Evolutionary conservation across 2,329 filamentous ascomycete species (phyloP).

Genomic region (Microdochium bolleyi): DNA sequence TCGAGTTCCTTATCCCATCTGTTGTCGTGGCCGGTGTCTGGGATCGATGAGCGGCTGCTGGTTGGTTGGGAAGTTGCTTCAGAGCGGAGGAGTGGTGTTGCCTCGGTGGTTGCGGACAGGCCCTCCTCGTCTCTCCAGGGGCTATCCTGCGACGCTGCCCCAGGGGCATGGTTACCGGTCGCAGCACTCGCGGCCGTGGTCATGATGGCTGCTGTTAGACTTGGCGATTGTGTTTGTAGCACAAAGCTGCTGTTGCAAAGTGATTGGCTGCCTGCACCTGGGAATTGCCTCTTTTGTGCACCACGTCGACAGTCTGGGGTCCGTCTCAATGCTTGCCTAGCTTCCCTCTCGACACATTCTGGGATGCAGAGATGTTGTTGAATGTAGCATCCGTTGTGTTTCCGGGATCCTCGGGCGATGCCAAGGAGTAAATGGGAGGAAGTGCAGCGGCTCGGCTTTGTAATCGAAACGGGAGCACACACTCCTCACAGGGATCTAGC

Average conservation of each 20-base stretch:
- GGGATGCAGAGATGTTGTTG: too few species aligned
- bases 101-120: not conserved
- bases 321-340: too few species aligned
- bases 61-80: not conserved
- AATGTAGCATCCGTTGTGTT: too few species aligned
- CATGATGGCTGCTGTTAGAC: not conserved
- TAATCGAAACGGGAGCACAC: not conserved
- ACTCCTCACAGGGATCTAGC: not conserved
- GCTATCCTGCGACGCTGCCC: not conserved
- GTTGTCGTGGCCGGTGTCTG: not conserved
- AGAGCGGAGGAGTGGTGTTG: not conserved
- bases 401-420: too few species aligned
- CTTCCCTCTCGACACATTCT: too few species aligned
- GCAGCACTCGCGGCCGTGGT: not conserved
- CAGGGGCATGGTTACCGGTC: not conserved
- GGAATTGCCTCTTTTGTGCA: not conserved
- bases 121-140: not conserved
- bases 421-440: too few species aligned
- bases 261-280: not conserved
- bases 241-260: not conserved
- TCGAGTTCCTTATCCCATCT: constrained; percentile 7
- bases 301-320: not conserved
- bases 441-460: not conserved
- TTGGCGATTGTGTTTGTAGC: not conserved
- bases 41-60: not conserved